These are phyloP conservation scores for Monilinia vaccinii-corymbosi DNA, from an alignment of 2,329 filamentous ascomycete genomes.

Conservation along the genomic window DNA sequence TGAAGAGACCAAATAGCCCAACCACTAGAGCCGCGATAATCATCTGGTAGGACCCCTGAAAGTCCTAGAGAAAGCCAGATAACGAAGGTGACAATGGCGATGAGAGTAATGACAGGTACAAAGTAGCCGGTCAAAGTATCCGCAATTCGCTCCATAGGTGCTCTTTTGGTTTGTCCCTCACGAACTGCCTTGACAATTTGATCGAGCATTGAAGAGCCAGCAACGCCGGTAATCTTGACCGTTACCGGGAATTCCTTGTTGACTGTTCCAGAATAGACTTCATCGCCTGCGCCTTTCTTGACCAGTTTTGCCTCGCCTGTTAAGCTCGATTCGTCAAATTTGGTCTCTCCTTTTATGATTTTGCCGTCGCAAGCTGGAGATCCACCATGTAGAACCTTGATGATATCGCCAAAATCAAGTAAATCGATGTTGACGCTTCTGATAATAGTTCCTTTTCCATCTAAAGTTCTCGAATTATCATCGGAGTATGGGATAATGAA, in stretches of 20 bases:
- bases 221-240: slow-evolving; percentile 53
- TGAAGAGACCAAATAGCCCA: slow-evolving; percentile 68
- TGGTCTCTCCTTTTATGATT: slow-evolving; percentile 51
- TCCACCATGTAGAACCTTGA: slow-evolving; percentile 67
- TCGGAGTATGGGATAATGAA: slow-evolving; percentile 44
- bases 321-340: slow-evolving; percentile 83
- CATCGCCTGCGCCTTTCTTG: slow-evolving; percentile 52
- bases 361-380: slow-evolving; percentile 80
- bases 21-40: slow-evolving; percentile 47
- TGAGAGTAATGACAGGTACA: slow-evolving; percentile 60
- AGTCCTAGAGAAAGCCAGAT: slow-evolving; percentile 60
- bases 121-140: slow-evolving; percentile 69
- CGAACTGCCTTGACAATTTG: slow-evolving; percentile 69
- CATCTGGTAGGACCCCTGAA: slow-evolving; percentile 44
- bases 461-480: slow-evolving; percentile 1
- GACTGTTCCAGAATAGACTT: slow-evolving; percentile 64
- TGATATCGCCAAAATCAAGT: slow-evolving; percentile 62
- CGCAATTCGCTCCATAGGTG: slow-evolving; percentile 67
- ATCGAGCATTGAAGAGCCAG: slow-evolving; percentile 68
- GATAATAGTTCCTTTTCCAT: slow-evolving; percentile 11
- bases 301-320: slow-evolving; percentile 69
- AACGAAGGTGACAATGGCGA: slow-evolving; percentile 63
- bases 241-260: slow-evolving; percentile 59
- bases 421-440: slow-evolving; percentile 39
- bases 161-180: slow-evolving; percentile 67